A percentile compares a stretch with the other conserved stretches of the same genome.
phyloP scores from a whole-genome alignment of 1,284 basidiomycete species.

The Rhodofomes roseus region DNA sequence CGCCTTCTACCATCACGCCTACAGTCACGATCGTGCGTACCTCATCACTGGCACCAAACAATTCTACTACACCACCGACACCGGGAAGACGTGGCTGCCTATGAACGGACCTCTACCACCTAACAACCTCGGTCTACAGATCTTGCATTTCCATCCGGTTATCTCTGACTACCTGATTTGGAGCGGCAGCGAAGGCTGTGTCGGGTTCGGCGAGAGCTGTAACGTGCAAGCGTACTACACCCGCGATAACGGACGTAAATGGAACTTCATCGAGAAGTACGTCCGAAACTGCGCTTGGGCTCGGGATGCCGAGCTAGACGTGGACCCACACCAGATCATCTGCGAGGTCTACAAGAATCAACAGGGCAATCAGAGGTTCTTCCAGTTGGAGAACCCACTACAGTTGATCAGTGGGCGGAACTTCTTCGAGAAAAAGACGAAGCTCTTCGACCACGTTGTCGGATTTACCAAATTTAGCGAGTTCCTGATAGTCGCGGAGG shows the following conservation, averaged over 20 bases:
- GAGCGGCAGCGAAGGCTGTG: slow-evolving; percentile 77
- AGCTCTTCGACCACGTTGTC: slow-evolving; percentile 83
- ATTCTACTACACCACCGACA: slow-evolving; percentile 83
- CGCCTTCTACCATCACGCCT: slow-evolving; percentile 83
- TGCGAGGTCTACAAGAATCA: slow-evolving; percentile 90
- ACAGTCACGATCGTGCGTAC: slow-evolving; percentile 80
- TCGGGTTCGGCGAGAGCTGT: slow-evolving; percentile 46
- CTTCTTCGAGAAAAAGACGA: slow-evolving; percentile 72
- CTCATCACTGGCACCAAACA: slow-evolving; percentile 71
- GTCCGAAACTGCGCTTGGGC: slow-evolving; percentile 94
- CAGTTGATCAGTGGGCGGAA: slow-evolving; percentile 78
- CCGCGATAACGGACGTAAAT: slow-evolving; percentile 73
- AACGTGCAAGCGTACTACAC: slow-evolving; percentile 74
- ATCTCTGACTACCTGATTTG: slow-evolving; percentile 86
- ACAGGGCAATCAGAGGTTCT: slow-evolving; percentile 71
- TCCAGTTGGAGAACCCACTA: slow-evolving; percentile 61
- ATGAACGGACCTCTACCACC: slow-evolving; percentile 64
- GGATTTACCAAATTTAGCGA: slow-evolving; percentile 97
- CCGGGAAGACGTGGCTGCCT: slow-evolving; percentile 71
- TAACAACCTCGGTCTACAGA: slow-evolving; percentile 75
- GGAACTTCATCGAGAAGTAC: slow-evolving; percentile 81
- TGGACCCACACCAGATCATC: slow-evolving; percentile 85
- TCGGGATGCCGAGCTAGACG: slow-evolving; percentile 69
- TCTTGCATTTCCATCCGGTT: slow-evolving; percentile 86
- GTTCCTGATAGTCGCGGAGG: slow-evolving; percentile 92